These are phyloP conservation scores for Geotrichum macrosporum DNA, from an alignment of 1,139 yeast genomes.

Conservation along the genomic window DNA sequence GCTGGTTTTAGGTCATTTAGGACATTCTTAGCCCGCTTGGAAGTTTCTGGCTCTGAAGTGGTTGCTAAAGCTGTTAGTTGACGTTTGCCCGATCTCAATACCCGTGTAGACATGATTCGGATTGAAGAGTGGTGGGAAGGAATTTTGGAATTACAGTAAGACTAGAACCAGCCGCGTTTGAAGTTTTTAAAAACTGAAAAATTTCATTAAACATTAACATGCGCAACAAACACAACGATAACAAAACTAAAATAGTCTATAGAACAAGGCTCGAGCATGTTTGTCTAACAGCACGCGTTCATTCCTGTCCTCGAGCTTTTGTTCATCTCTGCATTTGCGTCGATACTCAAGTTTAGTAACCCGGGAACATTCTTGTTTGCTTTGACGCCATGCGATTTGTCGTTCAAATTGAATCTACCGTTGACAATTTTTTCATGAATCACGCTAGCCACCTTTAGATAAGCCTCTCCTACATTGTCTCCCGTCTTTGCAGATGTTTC, in stretches of 20 bases:
- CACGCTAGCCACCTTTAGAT: slow-evolving; percentile 78
- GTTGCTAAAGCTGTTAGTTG: neutral
- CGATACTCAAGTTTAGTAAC: slow-evolving; percentile 28
- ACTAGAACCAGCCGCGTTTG: neutral
- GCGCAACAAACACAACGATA: neutral
- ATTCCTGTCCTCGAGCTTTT: slow-evolving; percentile 2
- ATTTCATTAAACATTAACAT: neutral
- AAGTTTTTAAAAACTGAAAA: too few relatives aligned
- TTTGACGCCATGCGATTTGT: slow-evolving; percentile 33
- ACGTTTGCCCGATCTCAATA: slow-evolving; percentile 7
- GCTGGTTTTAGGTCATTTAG: neutral
- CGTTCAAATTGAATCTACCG: slow-evolving; percentile 35
- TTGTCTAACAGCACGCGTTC: slow-evolving; percentile 3
- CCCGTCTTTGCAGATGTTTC: slow-evolving; percentile 91
- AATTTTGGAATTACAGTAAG: too few relatives aligned
- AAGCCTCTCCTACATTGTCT: slow-evolving; percentile 84
- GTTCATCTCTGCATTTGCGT: slow-evolving; percentile 18
- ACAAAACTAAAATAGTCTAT: neutral
- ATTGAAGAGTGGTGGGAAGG: too few relatives aligned
- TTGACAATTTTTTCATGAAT: slow-evolving; percentile 36
- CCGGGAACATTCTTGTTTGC: slow-evolving; percentile 26
- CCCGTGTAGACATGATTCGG: slow-evolving; percentile 9
- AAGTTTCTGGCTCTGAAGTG: neutral
- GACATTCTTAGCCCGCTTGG: neutral
- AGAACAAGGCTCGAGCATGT: neutral